Evolutionary conservation across 805 yeast species (phyloP).

Genomic region (Candida ipomoeae): DNA sequence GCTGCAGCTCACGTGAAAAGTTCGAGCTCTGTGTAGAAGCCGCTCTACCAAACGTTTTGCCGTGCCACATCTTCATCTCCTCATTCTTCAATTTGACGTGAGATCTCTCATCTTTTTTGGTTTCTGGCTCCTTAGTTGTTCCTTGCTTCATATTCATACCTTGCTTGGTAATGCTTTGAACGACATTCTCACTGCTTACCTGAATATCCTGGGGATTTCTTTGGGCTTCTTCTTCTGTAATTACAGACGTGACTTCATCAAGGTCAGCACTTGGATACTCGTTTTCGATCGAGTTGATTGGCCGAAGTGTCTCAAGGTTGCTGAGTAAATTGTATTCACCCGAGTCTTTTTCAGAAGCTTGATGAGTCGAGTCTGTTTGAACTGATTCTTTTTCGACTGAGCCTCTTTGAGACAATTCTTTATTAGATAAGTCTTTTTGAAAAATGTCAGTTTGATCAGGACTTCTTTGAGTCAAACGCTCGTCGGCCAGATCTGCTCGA

Average conservation of each 20-base stretch:
- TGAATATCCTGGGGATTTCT: not conserved
- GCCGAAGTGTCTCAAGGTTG: conserved; percentile 1
- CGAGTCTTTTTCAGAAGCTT: not conserved
- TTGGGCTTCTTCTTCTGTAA: not conserved
- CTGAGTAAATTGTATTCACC: not conserved
- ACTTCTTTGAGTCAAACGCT: no score
- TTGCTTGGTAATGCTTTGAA: not conserved
- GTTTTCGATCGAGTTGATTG: not conserved
- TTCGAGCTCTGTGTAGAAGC: not conserved
- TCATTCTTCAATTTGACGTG: not conserved
- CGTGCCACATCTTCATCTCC: not conserved
- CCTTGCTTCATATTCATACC: no score
- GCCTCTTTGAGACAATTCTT: no score
- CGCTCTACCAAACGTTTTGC: not conserved
- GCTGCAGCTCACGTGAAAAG: conserved; percentile 2
- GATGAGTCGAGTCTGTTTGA: no score
- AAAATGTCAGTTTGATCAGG: not conserved
- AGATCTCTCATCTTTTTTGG: not conserved
- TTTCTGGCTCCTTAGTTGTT: not conserved
- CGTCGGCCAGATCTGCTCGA: not conserved
- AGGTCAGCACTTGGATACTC: not conserved
- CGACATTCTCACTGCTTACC: not conserved
- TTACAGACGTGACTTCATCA: not conserved
- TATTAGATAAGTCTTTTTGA: not conserved
- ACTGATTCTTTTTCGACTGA: no score